Base-by-base conservation (phyloP, 106 monocot genomes). In the Posidonia australis region DNA sequence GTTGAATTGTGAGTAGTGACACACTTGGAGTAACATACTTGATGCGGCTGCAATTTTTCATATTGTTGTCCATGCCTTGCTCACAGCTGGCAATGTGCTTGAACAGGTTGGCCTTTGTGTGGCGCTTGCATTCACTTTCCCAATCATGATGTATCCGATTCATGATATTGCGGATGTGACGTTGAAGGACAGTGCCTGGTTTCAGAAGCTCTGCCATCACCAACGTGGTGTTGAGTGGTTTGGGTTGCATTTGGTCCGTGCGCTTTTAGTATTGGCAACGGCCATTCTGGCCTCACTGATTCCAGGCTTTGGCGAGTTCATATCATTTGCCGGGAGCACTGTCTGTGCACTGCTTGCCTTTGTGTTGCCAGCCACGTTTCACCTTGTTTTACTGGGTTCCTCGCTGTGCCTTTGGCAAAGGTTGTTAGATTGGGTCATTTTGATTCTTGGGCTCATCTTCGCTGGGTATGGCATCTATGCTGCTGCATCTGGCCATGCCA, bases 71-170 rank as follows among this genome's bases (percentile, higher is more conserved):
- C n/a, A 47, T 16, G 1, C 18, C 47, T 0, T 47, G 17, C 13
- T 3, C 47, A 18, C 13, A 48, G n/a, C 47, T 48, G 13, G 17
- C n/a, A n/a, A 48, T 48, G n/a, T 18, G 45, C 60, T 58, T 25
- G 20, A 29, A 71, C 85, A 93, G 93, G 71, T 89, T 55, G 89
- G 93, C 18, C 79, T 94, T 7, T 94, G 89, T 58, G 59, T 86
- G 27, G 93, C 83, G 42, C 83, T 94, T 5, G 61, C 71, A 30
- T 89, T 94, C 79, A 89, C 93, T 53, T 94, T 94, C 65, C 93
- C 93, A 46, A 78, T 86, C 68, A 89, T 89, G 83, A 86, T 94
- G 93, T 89, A 94, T 32, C 93, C 93, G 1, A 89, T 94, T 42
- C 84, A 94, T 24, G 89, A 94, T 30, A 89, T 94, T 24, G 54